Evolutionary conservation across 2,329 filamentous ascomycete species (phyloP), one percentile per base, ranked within the genome.

Genomic region (Talaromyces sp.): DNA sequence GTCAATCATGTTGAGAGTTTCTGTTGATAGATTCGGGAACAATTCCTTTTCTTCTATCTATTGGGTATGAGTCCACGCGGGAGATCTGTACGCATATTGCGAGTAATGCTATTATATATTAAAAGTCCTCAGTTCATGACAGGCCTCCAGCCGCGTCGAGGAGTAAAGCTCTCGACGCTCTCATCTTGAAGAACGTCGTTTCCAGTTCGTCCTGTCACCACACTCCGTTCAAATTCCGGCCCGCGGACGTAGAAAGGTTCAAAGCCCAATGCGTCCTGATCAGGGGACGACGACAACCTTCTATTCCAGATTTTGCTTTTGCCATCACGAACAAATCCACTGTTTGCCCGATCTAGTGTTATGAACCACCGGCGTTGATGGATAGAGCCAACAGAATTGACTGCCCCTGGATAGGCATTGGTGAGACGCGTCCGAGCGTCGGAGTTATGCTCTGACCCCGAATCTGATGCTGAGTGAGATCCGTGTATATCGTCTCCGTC

Each of bases 321-420:
- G 58, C 61, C 65, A 40, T 46, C 61, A 31, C 42, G 60, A 31
- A 65, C 71, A 61, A 90, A 88, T 4, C 87, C 87, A 57, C 83
- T 86, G 4, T 79, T 82, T 28, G 69, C 71, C 12, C 85, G 79
- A 68, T 91, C 88, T 1, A 91, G 76, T 11, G 83, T 83, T 18
- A 90, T 68, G 64, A 84, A 89, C 88, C 87, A 91, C 46, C 80
- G 79, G 5, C 88, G 81, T 71, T 90, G 87, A 67, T 90, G 83
- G 3, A 90, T 77, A 40, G 87, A 89, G 5, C 83, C 85, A 44
- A 91, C 86, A 2, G 80, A 83, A 68, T 91, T 91, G 1, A 69
- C 79, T 0, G 88, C 86, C 5, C 88, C 88, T 0, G 83, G 76
- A 68, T 91, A 91, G 4, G 88, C 86, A 67, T 91, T 91, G 5